Base-by-base conservation (phyloP, 78 protist species). In the Planoprotostelium fungivorum region DNA sequence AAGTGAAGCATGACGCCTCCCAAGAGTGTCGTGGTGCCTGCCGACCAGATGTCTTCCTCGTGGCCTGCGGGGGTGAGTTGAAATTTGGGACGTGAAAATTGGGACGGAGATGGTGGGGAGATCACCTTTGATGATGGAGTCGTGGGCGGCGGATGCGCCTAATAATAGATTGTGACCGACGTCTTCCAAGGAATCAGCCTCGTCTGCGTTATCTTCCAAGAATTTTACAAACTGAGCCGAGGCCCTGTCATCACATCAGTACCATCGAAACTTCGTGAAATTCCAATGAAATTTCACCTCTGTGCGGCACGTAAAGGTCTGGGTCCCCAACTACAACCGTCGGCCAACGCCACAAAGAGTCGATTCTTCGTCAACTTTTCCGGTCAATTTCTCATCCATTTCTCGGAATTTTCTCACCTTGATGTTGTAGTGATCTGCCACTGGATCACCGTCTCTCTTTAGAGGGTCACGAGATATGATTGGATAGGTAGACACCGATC, bases 291-390 rank as follows among this genome's bases (percentile, higher is more conserved):
- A 25, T 25, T 25, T 16, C 73, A 51, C n/a, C 89, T 88, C 39
- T 90, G 90, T 1, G 93, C 89, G 9, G 95, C 95, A 23, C 86
- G 86, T 36, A 88, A 83, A 37, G 95, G 93, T 25, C 35, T 38
- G 35, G 86, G 84, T 36, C 95, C 95, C 95, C 95, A 93, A 37
- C 89, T 93, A 38, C 95, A 93, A 51, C 95, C 95, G 89, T 93
- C 95, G 9, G 95, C 95, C 87, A 93, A 28, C 83, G 92, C 88
- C 10, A 90, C 36, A 29, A 93, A 87, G 5, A 93, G 83, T n/a
- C 95, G 29, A 37, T 93, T 93, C 1, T 51, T 88, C 91, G 83
- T 90, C 88, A 0, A 89, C 88, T 34, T 38, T 87, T 36, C 83
- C 85, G 86, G 36, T 1, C 34, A 23, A 31, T 1, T 1, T 31